These are phyloP conservation scores for Polyplosphaeria fusca DNA, from an alignment of 495 filamentous ascomycete genomes.

Conservation along the genomic window DNA sequence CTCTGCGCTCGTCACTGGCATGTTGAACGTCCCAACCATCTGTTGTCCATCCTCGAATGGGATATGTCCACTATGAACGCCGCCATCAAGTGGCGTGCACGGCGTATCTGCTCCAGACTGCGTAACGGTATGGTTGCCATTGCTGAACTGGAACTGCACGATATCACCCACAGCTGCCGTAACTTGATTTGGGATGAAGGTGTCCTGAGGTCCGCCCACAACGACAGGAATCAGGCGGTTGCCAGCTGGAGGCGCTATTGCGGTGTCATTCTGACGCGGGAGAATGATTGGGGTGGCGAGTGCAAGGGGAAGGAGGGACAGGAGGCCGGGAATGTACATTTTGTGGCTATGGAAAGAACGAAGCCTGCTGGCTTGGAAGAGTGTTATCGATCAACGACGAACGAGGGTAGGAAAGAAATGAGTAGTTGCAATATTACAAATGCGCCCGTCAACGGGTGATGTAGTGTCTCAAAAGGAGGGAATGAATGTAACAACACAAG, in stretches of 20 bases:
- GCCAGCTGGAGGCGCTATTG: neutral
- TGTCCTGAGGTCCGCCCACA: slow-evolving; percentile 20
- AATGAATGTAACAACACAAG: neutral
- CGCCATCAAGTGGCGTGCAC: slow-evolving; percentile 11
- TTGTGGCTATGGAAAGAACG: neutral
- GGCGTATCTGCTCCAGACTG: neutral
- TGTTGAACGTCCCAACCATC: slow-evolving; percentile 6
- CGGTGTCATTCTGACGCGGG: neutral
- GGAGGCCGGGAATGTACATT: neutral
- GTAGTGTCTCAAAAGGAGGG: neutral
- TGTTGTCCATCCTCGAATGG: slow-evolving; percentile 8
- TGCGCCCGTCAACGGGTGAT: neutral
- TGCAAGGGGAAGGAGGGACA: neutral
- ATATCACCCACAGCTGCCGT: slow-evolving; percentile 15
- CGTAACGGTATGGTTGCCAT: slow-evolving; percentile 18
- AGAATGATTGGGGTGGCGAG: neutral
- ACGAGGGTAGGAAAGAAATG: neutral
- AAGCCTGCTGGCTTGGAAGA: neutral
- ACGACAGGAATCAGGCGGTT: slow-evolving; percentile 15
- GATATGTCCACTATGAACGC: slow-evolving; percentile 11
- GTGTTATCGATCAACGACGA: neutral
- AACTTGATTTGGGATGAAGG: slow-evolving; percentile 7
- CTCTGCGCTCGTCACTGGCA: slow-evolving; percentile 6
- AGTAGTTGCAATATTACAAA: neutral
- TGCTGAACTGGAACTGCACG: slow-evolving; percentile 17